These are phyloP conservation scores for Penicillium riverlandense DNA, from an alignment of 495 filamentous ascomycete species.

Conservation along the genomic window DNA sequence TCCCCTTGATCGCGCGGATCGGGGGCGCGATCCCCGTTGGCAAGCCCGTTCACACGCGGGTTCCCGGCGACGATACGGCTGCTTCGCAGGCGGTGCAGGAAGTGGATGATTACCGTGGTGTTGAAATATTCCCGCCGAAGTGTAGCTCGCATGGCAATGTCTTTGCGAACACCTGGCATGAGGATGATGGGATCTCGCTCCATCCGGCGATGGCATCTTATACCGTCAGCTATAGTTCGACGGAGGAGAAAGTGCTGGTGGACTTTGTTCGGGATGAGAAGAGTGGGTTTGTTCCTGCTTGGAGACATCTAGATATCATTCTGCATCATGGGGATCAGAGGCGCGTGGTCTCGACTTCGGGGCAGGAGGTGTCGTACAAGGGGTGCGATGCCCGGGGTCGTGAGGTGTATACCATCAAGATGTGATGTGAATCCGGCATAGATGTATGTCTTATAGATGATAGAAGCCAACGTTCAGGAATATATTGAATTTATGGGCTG, in stretches of 20 bases:
- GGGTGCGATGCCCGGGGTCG: constrained; percentile 26
- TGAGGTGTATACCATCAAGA: constrained; percentile 29
- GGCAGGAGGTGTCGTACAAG: constrained; percentile 23
- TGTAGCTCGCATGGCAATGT: constrained; percentile 24
- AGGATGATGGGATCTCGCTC: constrained; percentile 56
- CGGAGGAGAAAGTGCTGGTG: constrained; percentile 34
- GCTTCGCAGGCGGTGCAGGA: constrained; percentile 42
- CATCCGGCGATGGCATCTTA: constrained; percentile 34
- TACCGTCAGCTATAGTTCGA: constrained; percentile 38
- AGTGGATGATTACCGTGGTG: constrained; percentile 53
- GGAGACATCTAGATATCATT: constrained; percentile 46
- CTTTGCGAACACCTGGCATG: constrained; percentile 48
- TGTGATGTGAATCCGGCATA: not conserved
- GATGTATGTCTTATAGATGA: constrained; percentile 6
- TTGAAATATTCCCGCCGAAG: constrained; percentile 57
- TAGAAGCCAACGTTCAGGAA: constrained; percentile 1
- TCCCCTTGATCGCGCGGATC: constrained; percentile 55
- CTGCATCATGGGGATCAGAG: constrained; percentile 45
- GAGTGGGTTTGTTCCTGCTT: constrained; percentile 39
- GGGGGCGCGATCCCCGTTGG: constrained; percentile 54
- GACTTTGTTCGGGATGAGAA: constrained; percentile 29
- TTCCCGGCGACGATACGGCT: constrained; percentile 47
- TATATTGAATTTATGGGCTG: not conserved
- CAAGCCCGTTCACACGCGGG: constrained; percentile 47
- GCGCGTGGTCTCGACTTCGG: constrained; percentile 28